A percentile compares a stretch with the other conserved stretches of the same genome.
Conservation (phyloP, 352 stramenopile genomes). For the Elongisporangium prolatum region DNA sequence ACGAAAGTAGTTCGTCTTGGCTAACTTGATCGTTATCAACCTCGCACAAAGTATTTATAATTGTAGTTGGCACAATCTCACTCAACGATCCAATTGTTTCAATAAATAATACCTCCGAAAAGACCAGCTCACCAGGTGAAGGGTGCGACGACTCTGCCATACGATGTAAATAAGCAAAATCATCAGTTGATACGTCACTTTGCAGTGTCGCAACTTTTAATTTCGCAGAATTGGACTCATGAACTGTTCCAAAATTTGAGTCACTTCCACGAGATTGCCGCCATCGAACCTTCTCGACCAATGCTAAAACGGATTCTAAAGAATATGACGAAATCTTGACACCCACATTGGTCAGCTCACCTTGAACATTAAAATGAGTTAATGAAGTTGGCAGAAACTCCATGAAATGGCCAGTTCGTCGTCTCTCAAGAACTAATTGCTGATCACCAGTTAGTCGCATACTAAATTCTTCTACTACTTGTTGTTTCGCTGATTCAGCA, state of each 20-base stretch:
- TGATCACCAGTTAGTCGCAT: constrained; percentile 41
- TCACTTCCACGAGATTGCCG: neutral
- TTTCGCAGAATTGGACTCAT: neutral
- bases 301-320: constrained; percentile 22
- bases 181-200: constrained; percentile 24
- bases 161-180: constrained; percentile 54
- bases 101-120: constrained; percentile 58
- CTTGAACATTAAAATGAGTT: constrained; percentile 25
- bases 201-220: neutral
- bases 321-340: constrained; percentile 49
- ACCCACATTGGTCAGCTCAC: constrained; percentile 34
- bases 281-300: constrained; percentile 9
- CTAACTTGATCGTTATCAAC: constrained; percentile 20
- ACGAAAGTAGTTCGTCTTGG: constrained; percentile 25
- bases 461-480: constrained; percentile 51
- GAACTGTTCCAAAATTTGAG: constrained; percentile 1
- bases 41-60: constrained; percentile 19
- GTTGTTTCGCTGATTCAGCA: constrained; percentile 35
- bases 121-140: constrained; percentile 55
- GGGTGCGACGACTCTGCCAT: constrained; percentile 45
- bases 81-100: constrained; percentile 36
- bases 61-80: constrained; percentile 13
- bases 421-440: constrained; percentile 32
- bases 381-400: constrained; percentile 23
- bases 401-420: neutral